Evolutionary conservation across 1,284 basidiomycete species (phyloP).

Genomic region (Rhodotorula sp.): DNA sequence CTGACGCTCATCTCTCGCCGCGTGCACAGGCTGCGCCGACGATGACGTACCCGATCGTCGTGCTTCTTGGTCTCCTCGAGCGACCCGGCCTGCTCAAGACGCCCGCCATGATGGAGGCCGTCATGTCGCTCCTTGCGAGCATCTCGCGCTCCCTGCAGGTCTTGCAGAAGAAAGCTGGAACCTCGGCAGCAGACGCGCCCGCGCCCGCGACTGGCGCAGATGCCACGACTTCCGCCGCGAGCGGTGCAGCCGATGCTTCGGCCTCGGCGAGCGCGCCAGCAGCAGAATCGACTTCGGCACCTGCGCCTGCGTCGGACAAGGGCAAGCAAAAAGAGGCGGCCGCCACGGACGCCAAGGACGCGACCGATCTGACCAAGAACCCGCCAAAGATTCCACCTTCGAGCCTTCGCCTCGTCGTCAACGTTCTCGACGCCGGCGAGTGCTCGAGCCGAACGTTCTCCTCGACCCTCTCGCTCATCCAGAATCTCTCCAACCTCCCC

Average conservation of each 20-base stretch:
- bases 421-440: constrained; percentile 88
- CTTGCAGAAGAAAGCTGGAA: constrained; percentile 37
- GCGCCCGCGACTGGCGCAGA: constrained; percentile 51
- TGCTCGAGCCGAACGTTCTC: constrained; percentile 93
- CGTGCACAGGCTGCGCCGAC: constrained; percentile 19
- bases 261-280: constrained; percentile 3
- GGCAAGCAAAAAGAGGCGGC: constrained; percentile 13
- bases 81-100: constrained; percentile 78
- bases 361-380: constrained; percentile 50
- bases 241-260: background rate
- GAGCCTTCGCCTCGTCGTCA: constrained; percentile 82
- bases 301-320: constrained; percentile 18
- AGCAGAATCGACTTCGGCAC: background rate
- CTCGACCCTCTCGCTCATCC: constrained; percentile 81
- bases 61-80: constrained; percentile 80
- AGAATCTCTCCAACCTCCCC: constrained; percentile 80
- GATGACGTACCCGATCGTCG: constrained; percentile 65
- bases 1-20: too few species aligned
- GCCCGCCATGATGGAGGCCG: constrained; percentile 83
- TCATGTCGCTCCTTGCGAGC: constrained; percentile 77
- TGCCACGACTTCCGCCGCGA: background rate
- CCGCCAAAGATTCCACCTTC: constrained; percentile 78
- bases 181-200: constrained; percentile 49
- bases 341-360: background rate
- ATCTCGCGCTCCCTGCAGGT: constrained; percentile 74